Evolutionary conservation across 768 basidiomycete genomes (phyloP).

Genomic region (Tricholoma matsutake): DNA sequence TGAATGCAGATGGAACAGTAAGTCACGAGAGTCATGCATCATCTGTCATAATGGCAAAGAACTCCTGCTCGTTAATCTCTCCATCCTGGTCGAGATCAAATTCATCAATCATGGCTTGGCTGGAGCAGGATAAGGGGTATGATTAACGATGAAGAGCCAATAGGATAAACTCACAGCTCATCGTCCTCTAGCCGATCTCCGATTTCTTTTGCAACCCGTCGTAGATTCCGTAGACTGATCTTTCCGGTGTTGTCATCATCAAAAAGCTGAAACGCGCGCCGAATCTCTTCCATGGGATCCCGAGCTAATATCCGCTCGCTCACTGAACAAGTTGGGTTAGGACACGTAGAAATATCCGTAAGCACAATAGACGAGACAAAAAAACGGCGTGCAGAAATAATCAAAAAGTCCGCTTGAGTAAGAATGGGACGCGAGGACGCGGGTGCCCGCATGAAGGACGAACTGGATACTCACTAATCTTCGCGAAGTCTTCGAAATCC

Average conservation of each 20-base stretch:
- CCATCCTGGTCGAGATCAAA: conserved; percentile 99
- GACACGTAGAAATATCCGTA: neutral
- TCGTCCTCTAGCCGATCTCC: conserved; percentile 95
- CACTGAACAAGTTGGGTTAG: conserved; percentile 52
- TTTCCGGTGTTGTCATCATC: conserved; percentile 96
- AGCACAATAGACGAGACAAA: neutral
- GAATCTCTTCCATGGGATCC: conserved; percentile 95
- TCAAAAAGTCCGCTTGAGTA: neutral
- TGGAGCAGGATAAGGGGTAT: conserved; percentile 26
- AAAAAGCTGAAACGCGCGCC: conserved; percentile 93
- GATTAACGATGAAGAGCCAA: neutral
- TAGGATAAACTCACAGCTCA: conserved; percentile 73
- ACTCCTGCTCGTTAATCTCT: conserved; percentile 95
- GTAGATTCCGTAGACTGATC: conserved; percentile 86
- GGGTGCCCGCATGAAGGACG: neutral
- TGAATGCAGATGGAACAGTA: conserved; percentile 1
- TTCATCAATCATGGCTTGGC: conserved; percentile 99
- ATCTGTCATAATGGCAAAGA: conserved; percentile 96
- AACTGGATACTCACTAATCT: conserved; percentile 68
- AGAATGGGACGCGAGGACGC: conserved; percentile 3
- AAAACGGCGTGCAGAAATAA: neutral
- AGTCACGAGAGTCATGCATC: conserved; percentile 49
- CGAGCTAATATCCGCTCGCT: conserved; percentile 89
- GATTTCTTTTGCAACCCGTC: conserved; percentile 94
- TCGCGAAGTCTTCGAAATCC: conserved; percentile 91